These are phyloP conservation scores for Basipetospora chlamydospora DNA, from an alignment of 2,329 filamentous ascomycete genomes.

Conservation along the genomic window DNA sequence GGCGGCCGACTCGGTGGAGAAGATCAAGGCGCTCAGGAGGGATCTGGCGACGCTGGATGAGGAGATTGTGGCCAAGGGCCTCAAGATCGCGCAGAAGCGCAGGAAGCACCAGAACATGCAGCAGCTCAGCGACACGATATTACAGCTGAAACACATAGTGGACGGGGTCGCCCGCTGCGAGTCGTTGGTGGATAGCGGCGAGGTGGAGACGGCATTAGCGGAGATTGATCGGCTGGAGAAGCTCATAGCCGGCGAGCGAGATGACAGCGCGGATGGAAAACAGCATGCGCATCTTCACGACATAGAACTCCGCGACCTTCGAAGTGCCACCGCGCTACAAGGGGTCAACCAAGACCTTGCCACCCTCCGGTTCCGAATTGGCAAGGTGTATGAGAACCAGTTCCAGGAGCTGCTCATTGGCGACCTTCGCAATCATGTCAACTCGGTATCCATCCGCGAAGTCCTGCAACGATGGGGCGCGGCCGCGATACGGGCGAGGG, in stretches of 20 bases:
- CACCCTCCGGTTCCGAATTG: slow-evolving; percentile 64
- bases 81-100: slow-evolving; percentile 75
- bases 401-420: slow-evolving; percentile 66
- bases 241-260: slow-evolving; percentile 60
- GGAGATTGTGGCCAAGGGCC: slow-evolving; percentile 71
- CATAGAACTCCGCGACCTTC: slow-evolving; percentile 47
- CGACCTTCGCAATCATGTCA: slow-evolving; percentile 70
- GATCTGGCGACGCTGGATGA: slow-evolving; percentile 71
- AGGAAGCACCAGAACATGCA: slow-evolving; percentile 71
- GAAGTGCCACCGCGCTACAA: slow-evolving; percentile 63
- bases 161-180: slow-evolving; percentile 65
- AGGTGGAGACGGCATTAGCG: slow-evolving; percentile 66
- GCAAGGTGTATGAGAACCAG: slow-evolving; percentile 69
- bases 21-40: slow-evolving; percentile 66
- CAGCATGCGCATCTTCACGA: slow-evolving; percentile 18
- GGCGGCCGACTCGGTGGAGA: slow-evolving; percentile 75
- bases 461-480: slow-evolving; percentile 77
- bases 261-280: slow-evolving; percentile 19
- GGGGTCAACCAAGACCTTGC: slow-evolving; percentile 66
- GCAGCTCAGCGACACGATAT: slow-evolving; percentile 67
- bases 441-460: slow-evolving; percentile 52
- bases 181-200: slow-evolving; percentile 64
- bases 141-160: slow-evolving; percentile 69
- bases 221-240: slow-evolving; percentile 65
- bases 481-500: slow-evolving; percentile 57